Percentiles rank a stretch among this genome's conserved stretches.
These are phyloP conservation scores for Elsinoe perseae DNA, from an alignment of 2,329 filamentous ascomycete species.

Conservation along the genomic window DNA sequence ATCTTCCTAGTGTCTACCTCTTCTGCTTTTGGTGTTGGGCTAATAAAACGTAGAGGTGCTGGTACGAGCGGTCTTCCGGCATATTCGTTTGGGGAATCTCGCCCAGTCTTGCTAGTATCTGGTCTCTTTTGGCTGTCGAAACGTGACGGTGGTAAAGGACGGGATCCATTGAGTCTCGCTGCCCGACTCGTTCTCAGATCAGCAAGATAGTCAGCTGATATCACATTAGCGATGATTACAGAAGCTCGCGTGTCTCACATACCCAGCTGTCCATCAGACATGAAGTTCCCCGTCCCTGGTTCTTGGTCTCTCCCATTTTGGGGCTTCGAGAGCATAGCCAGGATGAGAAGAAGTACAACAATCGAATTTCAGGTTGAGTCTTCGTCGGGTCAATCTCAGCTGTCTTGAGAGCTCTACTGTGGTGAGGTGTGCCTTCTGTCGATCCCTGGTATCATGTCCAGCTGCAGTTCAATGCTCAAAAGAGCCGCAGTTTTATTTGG, in stretches of 20 bases:
- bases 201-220: constrained; percentile 59
- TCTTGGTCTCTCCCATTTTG: background rate
- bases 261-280: constrained; percentile 12
- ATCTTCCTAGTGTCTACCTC: constrained; percentile 14
- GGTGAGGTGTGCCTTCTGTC: no score
- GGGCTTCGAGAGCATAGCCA: constrained; percentile 5
- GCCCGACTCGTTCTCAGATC: constrained; percentile 62
- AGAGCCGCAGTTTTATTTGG: no score
- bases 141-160: constrained; percentile 52
- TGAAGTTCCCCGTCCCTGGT: background rate
- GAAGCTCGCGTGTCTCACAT: background rate
- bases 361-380: no score
- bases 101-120: background rate
- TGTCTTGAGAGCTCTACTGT: no score
- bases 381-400: no score
- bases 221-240: constrained; percentile 2
- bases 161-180: constrained; percentile 61
- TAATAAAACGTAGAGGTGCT: constrained; percentile 16
- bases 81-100: constrained; percentile 22
- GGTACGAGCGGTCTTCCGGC: constrained; percentile 27
- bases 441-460: no score
- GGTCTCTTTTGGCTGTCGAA: constrained; percentile 23
- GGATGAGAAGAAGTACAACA: background rate
- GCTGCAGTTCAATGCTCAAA: no score
- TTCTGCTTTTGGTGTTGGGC: constrained; percentile 15